Evolutionary conservation across 140 eudicot species (phyloP), one percentile per base, ranked within the genome.

Genomic region (Senecio squalidus): DNA sequence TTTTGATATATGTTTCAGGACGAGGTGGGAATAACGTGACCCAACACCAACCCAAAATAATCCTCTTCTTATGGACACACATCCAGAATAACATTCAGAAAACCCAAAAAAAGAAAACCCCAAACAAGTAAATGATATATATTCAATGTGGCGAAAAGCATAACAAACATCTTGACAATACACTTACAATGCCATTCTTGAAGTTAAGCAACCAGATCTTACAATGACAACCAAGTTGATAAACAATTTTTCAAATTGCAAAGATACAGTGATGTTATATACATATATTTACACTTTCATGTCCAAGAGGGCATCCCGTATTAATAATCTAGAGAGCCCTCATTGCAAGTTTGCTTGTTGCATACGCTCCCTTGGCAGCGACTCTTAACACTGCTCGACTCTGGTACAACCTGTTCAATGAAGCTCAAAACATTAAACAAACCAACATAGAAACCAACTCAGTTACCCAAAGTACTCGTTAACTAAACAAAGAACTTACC

Each of bases 311-410:
- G 44, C 55, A 62, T 49, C 40, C 14, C 9, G 49, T 11, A 49
- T 64, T 53, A 44, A 71, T 47, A 53, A 44, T 73, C 86, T 66
- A 91, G 15, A 91, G 74, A 49, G 75, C 82, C 64, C 61, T 87
- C 56, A 87, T 72, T 44, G 78, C 88, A 51, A 69, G 65, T 70
- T 91, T 91, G 83, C 89, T 76, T 39, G 92, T 74, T 22, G 62
- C 55, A 71, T 87, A 95, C 16, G 81, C 79, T 55, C 98, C 95
- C 73, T 45, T 61, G 3, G 89, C 88, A 72, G 95, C 98, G 64
- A 79, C 57, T 51, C 62, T 82, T 46, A 91, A 52, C 50, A 87
- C 72, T 10, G 84, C 82, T 14, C 98, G 92, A 58, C 84, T 75
- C 55, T 78, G 83, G 86, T 91, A 87, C 73, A 91, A 73, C 76